Base-by-base conservation (phyloP, 192 early-diverging fungal species). In the Umbelopsis ramanniana region DNA sequence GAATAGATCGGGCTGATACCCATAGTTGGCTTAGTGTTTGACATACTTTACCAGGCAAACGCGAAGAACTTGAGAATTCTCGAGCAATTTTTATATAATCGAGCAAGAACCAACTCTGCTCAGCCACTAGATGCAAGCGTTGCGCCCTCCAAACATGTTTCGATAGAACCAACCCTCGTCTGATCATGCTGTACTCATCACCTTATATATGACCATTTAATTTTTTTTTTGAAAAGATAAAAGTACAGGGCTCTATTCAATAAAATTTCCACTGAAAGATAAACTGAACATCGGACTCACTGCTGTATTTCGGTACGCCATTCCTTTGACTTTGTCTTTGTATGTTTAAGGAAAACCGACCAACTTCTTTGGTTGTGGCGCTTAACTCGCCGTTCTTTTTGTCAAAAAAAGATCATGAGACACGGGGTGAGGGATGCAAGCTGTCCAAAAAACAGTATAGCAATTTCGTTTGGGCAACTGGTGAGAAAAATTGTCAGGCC, bases 1-100 rank as follows among this genome's bases (percentile, higher is more conserved):
- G 21, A n/a, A 50, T 52, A 76, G 76, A 57, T 78, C 55, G 76
- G 76, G 7, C 37, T 78, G 9, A 78, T 78, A 46, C 76, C 76
- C 14, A 50, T 71, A 47, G 43, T 78, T 24, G 76, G 76, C 19
- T 69, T 78, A 7, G 14, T 74, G 0, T 45, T 78, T 22, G 69
- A 78, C 69, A 76, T 76, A 43, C 22, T 76, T 11, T 76, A 72
- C 38, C 35, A 66, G 21, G 69, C 70, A 0, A 60, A 76, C 37
- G 71, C 63, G 17, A 76, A 72, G 46, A 76, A 76, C 33, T 38
- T 52, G 14, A 66, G 48, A 47, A 43, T 76, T 45, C 68, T 76
- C 37, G 47, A 45, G 22, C 17, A 24, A 23, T 76, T 48, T 19
- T 29, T 76, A 55, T 68, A 70, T n/a, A 26, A 71, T 17, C 55